Percentiles rank a stretch among this genome's conserved stretches.
These are phyloP conservation scores for Helicostylum pulchrum DNA, from an alignment of 192 early-diverging fungal species.

Conservation along the genomic window DNA sequence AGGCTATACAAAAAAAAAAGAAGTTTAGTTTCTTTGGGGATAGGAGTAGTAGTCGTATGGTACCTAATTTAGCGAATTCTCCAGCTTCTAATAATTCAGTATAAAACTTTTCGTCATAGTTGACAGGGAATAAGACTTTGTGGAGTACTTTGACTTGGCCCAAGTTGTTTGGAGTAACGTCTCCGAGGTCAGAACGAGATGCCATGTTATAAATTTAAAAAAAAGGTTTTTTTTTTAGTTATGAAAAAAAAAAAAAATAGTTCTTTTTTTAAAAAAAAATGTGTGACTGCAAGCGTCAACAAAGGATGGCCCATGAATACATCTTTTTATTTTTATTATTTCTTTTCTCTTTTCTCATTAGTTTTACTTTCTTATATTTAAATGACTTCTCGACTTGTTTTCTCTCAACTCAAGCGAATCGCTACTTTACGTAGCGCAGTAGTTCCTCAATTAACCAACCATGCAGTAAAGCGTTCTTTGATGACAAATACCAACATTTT, in stretches of 20 bases:
- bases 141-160: constrained; percentile 73
- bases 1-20: constrained; percentile 42
- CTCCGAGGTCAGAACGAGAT: constrained; percentile 35
- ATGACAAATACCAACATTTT: constrained; percentile 10
- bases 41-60: too few relatives aligned
- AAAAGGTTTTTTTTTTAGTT: too few relatives aligned
- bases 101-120: constrained; percentile 79
- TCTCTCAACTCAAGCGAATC: constrained; percentile 6
- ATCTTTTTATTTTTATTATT: too few relatives aligned
- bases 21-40: too few relatives aligned
- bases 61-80: constrained; percentile 71
- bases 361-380: too few relatives aligned
- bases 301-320: too few relatives aligned
- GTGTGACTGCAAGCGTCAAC: too few relatives aligned
- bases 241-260: too few relatives aligned
- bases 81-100: constrained; percentile 62
- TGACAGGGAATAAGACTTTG: constrained; percentile 80
- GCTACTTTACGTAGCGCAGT: not conserved
- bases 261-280: too few relatives aligned
- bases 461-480: constrained; percentile 3
- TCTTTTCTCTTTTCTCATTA: too few relatives aligned
- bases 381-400: constrained; percentile 6
- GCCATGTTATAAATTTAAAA: not conserved
- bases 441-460: constrained; percentile 1
- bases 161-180: constrained; percentile 59